Base-by-base conservation (phyloP, 768 basidiomycete species). In the Podaxis sp. region DNA sequence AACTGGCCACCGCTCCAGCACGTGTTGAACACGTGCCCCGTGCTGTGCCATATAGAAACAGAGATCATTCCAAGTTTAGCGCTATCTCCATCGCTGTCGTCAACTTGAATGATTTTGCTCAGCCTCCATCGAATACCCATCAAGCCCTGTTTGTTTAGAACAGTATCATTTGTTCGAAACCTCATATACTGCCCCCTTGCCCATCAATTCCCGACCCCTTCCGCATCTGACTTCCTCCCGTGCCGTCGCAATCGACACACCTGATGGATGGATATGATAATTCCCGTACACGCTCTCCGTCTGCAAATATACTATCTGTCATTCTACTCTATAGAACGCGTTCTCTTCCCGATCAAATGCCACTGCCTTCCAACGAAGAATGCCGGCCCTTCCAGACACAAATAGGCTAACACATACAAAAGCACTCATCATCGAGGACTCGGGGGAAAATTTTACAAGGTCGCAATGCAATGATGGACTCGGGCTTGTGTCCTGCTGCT, bases 11-110 rank as follows among this genome's bases (percentile, higher is more conserved):
- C 25, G 40, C 49, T 36, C 27, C 55, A 46, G 63, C 67, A 65
- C 66, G 66, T 68, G 67, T 52, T 36, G 37, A 40, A 69, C 68
- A 69, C 66, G 68, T 66, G 66, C 66, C 51, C 15, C 33, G 49
- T 51, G 55, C 50, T 54, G 57, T 52, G 59, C 29, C 17, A 50
- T 59, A 60, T 52, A 63, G 57, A 59, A 33, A 43, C 66, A 56
- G 6, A 62, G 56, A 55, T 60, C 63, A 56, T 58, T 55, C 58
- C 63, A 63, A 57, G 41, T 66, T 61, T 66, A 59, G 65, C 53
- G 58, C 58, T 61, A 51, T 56, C 65, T 43, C 55, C 63, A 56
- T 60, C 46, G 55, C 60, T 54, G 55, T 62, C 38, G 63, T 59
- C 61, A 66, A 57, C 63, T 54, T 61, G 56, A 55, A 27, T 66